Percentiles rank a stretch among this genome's conserved stretches.
Evolutionary conservation across 2,329 filamentous ascomycete genomes (phyloP).

Genomic region (Ilyonectria sp.): DNA sequence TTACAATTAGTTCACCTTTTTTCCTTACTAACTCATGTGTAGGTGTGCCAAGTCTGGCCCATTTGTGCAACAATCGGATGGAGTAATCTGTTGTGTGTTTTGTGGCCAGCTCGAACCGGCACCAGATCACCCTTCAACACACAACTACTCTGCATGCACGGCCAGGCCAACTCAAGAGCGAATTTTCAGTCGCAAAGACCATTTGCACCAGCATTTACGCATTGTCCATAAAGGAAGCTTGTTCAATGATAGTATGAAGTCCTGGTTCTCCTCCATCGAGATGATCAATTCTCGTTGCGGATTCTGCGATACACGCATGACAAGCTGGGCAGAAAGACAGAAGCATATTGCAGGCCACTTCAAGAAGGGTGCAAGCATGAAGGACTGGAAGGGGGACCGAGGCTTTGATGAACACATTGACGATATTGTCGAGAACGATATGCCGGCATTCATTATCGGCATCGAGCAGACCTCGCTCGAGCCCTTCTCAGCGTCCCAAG

Average conservation of each 20-base stretch:
- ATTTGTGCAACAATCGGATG: slow-evolving; percentile 1
- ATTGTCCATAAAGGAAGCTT: slow-evolving; percentile 7
- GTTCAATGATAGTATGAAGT: slow-evolving; percentile 5
- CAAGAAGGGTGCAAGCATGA: slow-evolving; percentile 10
- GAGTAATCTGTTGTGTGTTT: slow-evolving; percentile 8
- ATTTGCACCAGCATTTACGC: slow-evolving; percentile 19
- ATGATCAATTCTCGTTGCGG: slow-evolving; percentile 24
- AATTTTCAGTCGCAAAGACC: slow-evolving; percentile 20
- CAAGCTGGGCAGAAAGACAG: slow-evolving; percentile 14
- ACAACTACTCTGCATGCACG: slow-evolving; percentile 12
- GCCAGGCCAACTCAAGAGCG: not conserved
- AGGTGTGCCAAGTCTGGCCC: slow-evolving; percentile 21
- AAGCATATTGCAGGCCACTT: slow-evolving; percentile 22
- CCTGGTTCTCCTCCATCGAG: slow-evolving; percentile 11
- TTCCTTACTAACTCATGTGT: not conserved
- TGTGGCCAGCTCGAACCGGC: slow-evolving; percentile 7
- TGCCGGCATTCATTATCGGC: slow-evolving; percentile 22
- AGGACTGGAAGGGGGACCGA: slow-evolving; percentile 18
- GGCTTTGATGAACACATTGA: slow-evolving; percentile 18
- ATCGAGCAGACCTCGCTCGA: slow-evolving; percentile 12
- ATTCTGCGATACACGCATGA: slow-evolving; percentile 8
- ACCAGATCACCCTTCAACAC: slow-evolving; percentile 4
- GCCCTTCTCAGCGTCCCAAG: slow-evolving; percentile 20
- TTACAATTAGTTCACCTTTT: not conserved
- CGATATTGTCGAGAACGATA: slow-evolving; percentile 17